Conservation (phyloP, 495 filamentous ascomycete species). For the Aspergillus conjunctus region DNA sequence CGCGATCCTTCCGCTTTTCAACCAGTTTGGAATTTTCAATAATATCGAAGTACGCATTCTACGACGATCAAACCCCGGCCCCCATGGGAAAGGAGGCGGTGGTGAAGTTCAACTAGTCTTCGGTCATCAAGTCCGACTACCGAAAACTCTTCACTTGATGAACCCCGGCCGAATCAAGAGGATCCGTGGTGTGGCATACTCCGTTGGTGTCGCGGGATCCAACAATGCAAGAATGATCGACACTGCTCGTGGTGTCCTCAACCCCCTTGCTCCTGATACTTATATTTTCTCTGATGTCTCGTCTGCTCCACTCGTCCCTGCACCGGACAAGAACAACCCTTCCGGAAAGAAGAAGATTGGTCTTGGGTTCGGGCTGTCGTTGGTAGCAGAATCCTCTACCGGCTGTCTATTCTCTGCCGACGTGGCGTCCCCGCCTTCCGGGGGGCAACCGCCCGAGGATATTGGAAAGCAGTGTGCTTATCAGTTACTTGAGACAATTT, state of each 20-base stretch:
- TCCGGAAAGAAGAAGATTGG: slow-evolving; percentile 68
- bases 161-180: slow-evolving; percentile 85
- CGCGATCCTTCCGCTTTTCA: slow-evolving; percentile 86
- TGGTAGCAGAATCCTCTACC: slow-evolving; percentile 89
- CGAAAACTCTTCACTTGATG: slow-evolving; percentile 88
- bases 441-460: slow-evolving; percentile 85
- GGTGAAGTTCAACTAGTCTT: slow-evolving; percentile 92
- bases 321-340: slow-evolving; percentile 60
- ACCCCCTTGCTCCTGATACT: slow-evolving; percentile 80
- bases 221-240: slow-evolving; percentile 98
- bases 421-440: slow-evolving; percentile 74
- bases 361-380: slow-evolving; percentile 84
- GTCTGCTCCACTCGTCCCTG: slow-evolving; percentile 68
- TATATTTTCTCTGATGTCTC: slow-evolving; percentile 80
- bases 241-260: slow-evolving; percentile 81
- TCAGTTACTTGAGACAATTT: slow-evolving; percentile 82
- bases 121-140: slow-evolving; percentile 85
- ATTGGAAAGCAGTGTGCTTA: slow-evolving; percentile 84
- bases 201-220: slow-evolving; percentile 81
- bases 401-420: slow-evolving; percentile 87
- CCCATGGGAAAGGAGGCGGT: slow-evolving; percentile 73
- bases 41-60: slow-evolving; percentile 87
- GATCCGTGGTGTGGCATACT: slow-evolving; percentile 90
- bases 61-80: slow-evolving; percentile 72
- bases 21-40: slow-evolving; percentile 82